Percentiles rank a stretch among this genome's conserved stretches.
Evolutionary conservation across 139 green algal genomes (phyloP).

Genomic region (Tetratostichococcus sp.): DNA sequence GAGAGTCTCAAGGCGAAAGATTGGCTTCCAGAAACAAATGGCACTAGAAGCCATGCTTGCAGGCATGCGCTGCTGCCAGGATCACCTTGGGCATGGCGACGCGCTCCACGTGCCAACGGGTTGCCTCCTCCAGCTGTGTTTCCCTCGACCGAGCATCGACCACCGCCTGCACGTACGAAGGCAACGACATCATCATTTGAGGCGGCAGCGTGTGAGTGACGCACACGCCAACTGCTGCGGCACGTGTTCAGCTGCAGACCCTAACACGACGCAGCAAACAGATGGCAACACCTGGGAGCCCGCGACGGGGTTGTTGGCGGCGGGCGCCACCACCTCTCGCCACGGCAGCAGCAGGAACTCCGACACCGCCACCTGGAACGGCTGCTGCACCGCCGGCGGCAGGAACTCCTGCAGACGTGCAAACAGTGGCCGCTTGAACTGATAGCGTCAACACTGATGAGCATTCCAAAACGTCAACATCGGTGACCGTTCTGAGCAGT

Average conservation of each 20-base stretch:
- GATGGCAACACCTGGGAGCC: slow-evolving; percentile 44
- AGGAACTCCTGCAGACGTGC: slow-evolving; percentile 62
- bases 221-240: no score
- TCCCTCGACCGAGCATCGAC: slow-evolving; percentile 38
- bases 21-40: no score
- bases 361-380: slow-evolving; percentile 57
- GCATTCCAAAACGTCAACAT: no score
- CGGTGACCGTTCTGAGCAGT: no score
- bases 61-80: slow-evolving; percentile 23
- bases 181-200: no score
- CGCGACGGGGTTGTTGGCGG: slow-evolving; percentile 9
- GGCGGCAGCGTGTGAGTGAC: neutral
- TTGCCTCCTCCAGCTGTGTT: slow-evolving; percentile 29
- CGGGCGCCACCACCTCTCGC: slow-evolving; percentile 15
- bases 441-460: neutral
- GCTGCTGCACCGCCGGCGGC: slow-evolving; percentile 56
- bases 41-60: no score
- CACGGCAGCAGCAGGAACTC: slow-evolving; percentile 90
- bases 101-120: neutral
- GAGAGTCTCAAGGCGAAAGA: no score
- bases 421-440: neutral
- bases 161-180: slow-evolving; percentile 33
- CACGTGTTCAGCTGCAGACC: no score
- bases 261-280: no score
- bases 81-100: slow-evolving; percentile 30